These are phyloP conservation scores for Trichophyton equinum DNA, from an alignment of 2,329 filamentous ascomycete species.

Conservation along the genomic window DNA sequence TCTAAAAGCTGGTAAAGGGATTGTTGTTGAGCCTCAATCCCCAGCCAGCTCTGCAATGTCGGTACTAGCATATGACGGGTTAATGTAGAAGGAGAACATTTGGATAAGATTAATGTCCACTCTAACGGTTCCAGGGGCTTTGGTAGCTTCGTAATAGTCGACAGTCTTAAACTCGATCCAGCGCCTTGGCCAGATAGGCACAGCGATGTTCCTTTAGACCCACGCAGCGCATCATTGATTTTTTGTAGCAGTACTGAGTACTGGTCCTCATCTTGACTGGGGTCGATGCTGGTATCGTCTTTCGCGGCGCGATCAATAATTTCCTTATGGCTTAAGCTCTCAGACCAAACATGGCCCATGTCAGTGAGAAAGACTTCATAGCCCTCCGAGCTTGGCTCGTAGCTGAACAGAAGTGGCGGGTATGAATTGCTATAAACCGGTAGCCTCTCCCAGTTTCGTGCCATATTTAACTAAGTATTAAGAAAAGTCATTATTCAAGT, in stretches of 20 bases:
- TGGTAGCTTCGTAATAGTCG: constrained; percentile 40
- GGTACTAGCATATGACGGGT: constrained; percentile 42
- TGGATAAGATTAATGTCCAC: constrained; percentile 41
- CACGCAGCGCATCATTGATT: constrained; percentile 37
- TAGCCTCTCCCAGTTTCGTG: constrained; percentile 27
- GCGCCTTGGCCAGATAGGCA: constrained; percentile 20
- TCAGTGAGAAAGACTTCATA: constrained; percentile 47
- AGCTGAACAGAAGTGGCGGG: constrained; percentile 31
- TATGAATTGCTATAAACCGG: constrained; percentile 16
- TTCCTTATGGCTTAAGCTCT: constrained; percentile 33
- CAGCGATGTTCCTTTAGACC: constrained; percentile 20
- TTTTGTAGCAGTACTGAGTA: constrained; percentile 45
- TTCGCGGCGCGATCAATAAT: constrained; percentile 39
- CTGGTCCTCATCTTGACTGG: constrained; percentile 45
- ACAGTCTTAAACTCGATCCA: constrained; percentile 32
- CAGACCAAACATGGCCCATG: constrained; percentile 46
- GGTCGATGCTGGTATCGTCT: constrained; percentile 45
- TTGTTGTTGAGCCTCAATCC: constrained; percentile 36
- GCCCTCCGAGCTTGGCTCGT: constrained; percentile 23
- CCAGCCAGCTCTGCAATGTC: constrained; percentile 38
- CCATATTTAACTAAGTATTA: constrained; percentile 17
- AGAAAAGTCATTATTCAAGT: background rate
- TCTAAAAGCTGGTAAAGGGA: constrained; percentile 39
- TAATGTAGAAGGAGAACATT: constrained; percentile 29
- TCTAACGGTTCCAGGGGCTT: constrained; percentile 39